Evolutionary conservation across 2,329 filamentous ascomycete genomes (phyloP), one percentile per base, ranked within the genome.

Genomic region (Teratosphaeria nubilosa): DNA sequence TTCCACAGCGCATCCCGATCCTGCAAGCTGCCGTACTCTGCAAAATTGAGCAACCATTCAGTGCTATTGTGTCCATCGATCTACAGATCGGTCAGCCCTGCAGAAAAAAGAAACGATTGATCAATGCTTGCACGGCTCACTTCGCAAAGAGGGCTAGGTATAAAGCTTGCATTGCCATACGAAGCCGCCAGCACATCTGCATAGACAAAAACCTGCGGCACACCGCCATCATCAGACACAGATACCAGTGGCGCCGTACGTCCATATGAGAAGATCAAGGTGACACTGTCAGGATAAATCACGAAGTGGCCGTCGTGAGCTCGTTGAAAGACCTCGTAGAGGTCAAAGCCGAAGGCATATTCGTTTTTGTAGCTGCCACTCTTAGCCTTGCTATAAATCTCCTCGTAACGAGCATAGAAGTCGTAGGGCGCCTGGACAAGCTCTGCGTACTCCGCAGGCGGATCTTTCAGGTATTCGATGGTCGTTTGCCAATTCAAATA

Each of bases 281-380:
- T 77, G 14, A 84, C 75, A 4, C 78, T 73, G 62, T 83, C 80
- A 2, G 81, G 80, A 14, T 77, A 71, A 65, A 79, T 84, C 1
- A 75, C 72, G 55, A 86, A 84, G 65, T 89, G 86, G 1, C 84
- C 83, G 66, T 89, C 86, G 63, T 87, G 83, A 3, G 82, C 80
- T 1, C 74, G 75, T 25, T 76, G 75, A 37, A 84, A 74, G 7
- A 82, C 70, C 37, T 76, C 70, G 58, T 80, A 79, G 2, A 88
- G 73, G 30, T 81, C 80, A 61, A 68, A 75, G 10, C 76, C 76
- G 60, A 78, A 79, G 20, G 73, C 70, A 54, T 74, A 77, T 57
- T 78, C 76, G 41, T 72, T 76, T 11, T 62, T 62, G 58, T 76
- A 78, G 7, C 60, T 57, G 37, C 66, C 71, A 55, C 62, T 64